Base-by-base conservation (phyloP, 1,284 basidiomycete genomes). In the Malassezia obtusa region DNA sequence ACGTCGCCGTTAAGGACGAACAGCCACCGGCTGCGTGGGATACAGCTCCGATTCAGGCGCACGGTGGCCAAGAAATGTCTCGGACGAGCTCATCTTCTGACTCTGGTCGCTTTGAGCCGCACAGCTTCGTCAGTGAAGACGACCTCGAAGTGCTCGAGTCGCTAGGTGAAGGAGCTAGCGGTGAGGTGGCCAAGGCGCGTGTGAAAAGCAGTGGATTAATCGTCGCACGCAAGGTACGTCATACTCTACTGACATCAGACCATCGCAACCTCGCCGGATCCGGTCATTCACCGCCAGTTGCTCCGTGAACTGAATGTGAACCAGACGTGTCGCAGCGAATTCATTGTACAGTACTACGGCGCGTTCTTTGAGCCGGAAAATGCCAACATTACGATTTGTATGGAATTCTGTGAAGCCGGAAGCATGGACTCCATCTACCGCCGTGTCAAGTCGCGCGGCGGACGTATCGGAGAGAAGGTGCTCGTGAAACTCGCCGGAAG, bases 81-180 rank as follows among this genome's bases (percentile, higher is more conserved):
- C 38, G 19, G 11, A 21, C 38, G 15, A 17, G 15, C 15, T 43
- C 40, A 11, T 21, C 40, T 4, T 19, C 40, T 7, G 40, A 21
- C 10, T 28, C 24, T 21, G 24, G 12, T 2, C 17, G 14, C 8
- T 17, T 28, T 25, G 40, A 43, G 17, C 40, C 40, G 17, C 19
- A 44, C 11, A 12, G 25, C 11, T 15, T 33, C 4, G 9, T 33
- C 21, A n/a, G 15, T 4, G 45, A 26, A 3, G 81, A 81, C 43
- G 77, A 83, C 59, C 78, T 94, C 36, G 84, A 87, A 58, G 82
- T 85, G 56, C 60, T 91, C 22, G 75, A 77, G 15, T 79, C 85
- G 35, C 78, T 99, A 0, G 94, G 94, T 12, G 94, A 98, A 73
- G 94, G 94, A 33, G 88, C 91, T 19, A 89, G 91, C 50, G 94